These are phyloP conservation scores for Leccinum uliginosum DNA, from an alignment of 768 basidiomycete species.

Conservation along the genomic window DNA sequence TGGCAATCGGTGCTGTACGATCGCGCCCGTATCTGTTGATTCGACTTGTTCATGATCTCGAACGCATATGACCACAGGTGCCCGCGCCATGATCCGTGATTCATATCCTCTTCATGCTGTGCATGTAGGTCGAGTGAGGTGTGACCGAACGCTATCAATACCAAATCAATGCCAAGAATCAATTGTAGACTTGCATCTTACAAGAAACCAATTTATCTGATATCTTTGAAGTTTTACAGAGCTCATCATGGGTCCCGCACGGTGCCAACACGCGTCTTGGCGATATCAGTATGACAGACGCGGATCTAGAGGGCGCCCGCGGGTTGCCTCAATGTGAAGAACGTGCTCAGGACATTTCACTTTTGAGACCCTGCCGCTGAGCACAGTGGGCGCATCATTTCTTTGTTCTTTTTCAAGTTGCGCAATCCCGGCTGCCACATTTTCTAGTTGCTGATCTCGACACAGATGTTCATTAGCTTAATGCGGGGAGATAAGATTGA, in stretches of 20 bases:
- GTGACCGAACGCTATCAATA: slow-evolving; percentile 2
- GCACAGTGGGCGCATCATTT: not conserved
- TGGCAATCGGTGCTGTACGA: slow-evolving; percentile 7
- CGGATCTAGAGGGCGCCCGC: slow-evolving; percentile 3
- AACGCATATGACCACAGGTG: not conserved
- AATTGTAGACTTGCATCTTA: not conserved
- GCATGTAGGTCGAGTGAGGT: not conserved
- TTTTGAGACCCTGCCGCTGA: not conserved
- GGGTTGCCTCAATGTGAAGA: slow-evolving; percentile 6
- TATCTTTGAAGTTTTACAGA: not conserved
- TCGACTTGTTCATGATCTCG: slow-evolving; percentile 2
- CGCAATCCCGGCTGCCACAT: not conserved
- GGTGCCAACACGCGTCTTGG: slow-evolving; percentile 2
- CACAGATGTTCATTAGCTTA: slow-evolving; percentile 18
- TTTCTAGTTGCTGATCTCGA: slow-evolving; percentile 11
- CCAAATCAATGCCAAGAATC: not conserved
- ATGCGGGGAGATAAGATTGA: slow-evolving; percentile 24
- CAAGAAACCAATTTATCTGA: slow-evolving; percentile 8
- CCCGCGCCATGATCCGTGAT: slow-evolving; percentile 4
- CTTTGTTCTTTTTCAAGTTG: not conserved
- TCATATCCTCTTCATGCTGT: not conserved
- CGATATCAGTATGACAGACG: slow-evolving; percentile 9
- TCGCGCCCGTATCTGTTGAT: slow-evolving; percentile 4
- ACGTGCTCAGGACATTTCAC: slow-evolving; percentile 6
- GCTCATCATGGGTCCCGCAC: slow-evolving; percentile 13